Conservation (phyloP, 2,329 filamentous ascomycete species). For the Colletotrichum camelliae region DNA sequence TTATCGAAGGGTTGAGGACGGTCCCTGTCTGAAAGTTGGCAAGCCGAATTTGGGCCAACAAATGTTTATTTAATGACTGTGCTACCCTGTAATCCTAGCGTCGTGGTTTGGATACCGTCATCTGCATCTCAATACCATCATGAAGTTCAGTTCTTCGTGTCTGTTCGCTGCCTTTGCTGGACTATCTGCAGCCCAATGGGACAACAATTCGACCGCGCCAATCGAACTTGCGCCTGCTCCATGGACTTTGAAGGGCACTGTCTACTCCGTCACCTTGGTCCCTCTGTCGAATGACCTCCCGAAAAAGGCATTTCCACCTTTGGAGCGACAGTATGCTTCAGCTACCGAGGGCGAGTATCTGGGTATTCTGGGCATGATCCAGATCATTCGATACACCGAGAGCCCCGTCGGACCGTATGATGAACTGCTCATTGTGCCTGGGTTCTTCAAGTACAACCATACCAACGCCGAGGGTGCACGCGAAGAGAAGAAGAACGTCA, state of each 20-base stretch:
- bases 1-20: neutral
- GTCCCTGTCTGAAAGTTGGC: neutral
- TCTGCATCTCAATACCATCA: neutral
- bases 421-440: slow-evolving; percentile 54
- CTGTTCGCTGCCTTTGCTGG: neutral
- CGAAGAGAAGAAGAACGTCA: slow-evolving; percentile 35
- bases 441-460: slow-evolving; percentile 45
- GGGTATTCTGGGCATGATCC: slow-evolving; percentile 52
- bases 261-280: slow-evolving; percentile 19
- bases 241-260: slow-evolving; percentile 24
- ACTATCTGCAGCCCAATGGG: neutral
- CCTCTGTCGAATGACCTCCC: slow-evolving; percentile 5
- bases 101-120: neutral
- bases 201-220: slow-evolving; percentile 12
- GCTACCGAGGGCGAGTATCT: slow-evolving; percentile 35
- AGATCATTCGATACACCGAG: slow-evolving; percentile 54
- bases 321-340: neutral
- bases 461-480: slow-evolving; percentile 28
- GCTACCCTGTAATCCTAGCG: neutral
- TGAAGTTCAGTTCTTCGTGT: neutral
- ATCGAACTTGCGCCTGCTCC: slow-evolving; percentile 19
- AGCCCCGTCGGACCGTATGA: slow-evolving; percentile 59
- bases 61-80: neutral
- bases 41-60: neutral
- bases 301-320: slow-evolving; percentile 9